phyloP scores from a whole-genome alignment of 768 basidiomycete genomes.

The Boletus huronensis region DNA sequence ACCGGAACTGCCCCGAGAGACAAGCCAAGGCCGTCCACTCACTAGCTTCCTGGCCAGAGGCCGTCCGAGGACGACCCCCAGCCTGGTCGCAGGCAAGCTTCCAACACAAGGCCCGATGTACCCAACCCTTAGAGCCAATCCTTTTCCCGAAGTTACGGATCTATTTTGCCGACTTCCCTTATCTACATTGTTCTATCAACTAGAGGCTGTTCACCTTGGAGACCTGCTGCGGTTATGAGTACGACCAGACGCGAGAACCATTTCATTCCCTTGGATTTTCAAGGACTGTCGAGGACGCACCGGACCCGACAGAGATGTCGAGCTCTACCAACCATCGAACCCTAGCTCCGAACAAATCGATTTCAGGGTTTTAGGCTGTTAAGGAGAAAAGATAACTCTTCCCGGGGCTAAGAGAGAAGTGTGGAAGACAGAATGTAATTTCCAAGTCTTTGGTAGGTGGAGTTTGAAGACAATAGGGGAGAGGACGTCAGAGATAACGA shows the following conservation, averaged over 20 bases:
- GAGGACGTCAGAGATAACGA: no score
- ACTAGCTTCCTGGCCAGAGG: slow-evolving; percentile 37
- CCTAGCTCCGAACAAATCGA: slow-evolving; percentile 72
- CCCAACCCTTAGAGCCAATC: slow-evolving; percentile 79
- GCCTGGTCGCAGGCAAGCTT: slow-evolving; percentile 51
- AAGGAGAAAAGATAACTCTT: background rate
- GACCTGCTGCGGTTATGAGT: slow-evolving; percentile 80
- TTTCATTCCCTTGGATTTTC: slow-evolving; percentile 54
- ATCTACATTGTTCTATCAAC: slow-evolving; percentile 78
- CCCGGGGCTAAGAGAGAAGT: no score
- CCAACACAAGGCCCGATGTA: slow-evolving; percentile 70
- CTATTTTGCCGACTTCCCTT: slow-evolving; percentile 81
- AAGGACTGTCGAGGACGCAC: slow-evolving; percentile 39
- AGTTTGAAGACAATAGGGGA: no score
- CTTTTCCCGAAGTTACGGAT: slow-evolving; percentile 79
- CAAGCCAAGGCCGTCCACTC: slow-evolving; percentile 50
- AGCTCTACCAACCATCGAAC: slow-evolving; percentile 71
- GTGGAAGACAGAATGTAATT: no score
- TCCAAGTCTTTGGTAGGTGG: no score
- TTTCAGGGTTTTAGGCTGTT: slow-evolving; percentile 48
- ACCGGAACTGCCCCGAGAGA: slow-evolving; percentile 50
- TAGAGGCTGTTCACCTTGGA: slow-evolving; percentile 81
- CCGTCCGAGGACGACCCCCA: slow-evolving; percentile 57
- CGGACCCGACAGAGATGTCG: slow-evolving; percentile 67
- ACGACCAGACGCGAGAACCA: slow-evolving; percentile 68